These are phyloP conservation scores for Cephalotrichum gorgonifer DNA, from an alignment of 2,329 filamentous ascomycete species.

Conservation along the genomic window DNA sequence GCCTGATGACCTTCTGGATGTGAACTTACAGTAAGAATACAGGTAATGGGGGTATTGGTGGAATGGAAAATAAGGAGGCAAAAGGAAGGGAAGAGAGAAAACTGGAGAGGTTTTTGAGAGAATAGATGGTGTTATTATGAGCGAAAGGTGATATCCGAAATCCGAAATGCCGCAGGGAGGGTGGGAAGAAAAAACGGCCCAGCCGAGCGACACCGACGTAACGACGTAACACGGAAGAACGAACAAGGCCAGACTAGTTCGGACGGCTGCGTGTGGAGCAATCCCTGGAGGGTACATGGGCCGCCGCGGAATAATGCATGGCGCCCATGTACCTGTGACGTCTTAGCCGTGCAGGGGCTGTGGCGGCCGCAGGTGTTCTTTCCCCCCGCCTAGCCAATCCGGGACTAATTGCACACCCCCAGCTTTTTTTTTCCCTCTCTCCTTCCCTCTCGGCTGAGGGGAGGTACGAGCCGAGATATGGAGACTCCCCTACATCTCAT, in stretches of 20 bases:
- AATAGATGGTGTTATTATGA: slow-evolving; percentile 5
- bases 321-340: background rate
- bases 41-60: slow-evolving; percentile 1
- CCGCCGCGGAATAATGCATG: background rate
- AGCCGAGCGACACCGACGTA: background rate
- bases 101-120: too few species aligned
- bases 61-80: slow-evolving; percentile 2
- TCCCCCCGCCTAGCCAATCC: background rate
- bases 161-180: slow-evolving; percentile 4
- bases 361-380: background rate
- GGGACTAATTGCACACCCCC: background rate
- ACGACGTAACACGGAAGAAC: background rate
- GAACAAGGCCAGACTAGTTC: too few species aligned
- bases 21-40: background rate
- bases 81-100: background rate
- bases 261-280: background rate
- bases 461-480: background rate
- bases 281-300: background rate
- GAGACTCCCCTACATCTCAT: too few species aligned
- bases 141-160: slow-evolving; percentile 5
- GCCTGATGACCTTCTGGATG: background rate
- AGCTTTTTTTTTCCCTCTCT: too few species aligned
- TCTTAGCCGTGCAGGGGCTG: too few species aligned
- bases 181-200: background rate
- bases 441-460: background rate